Conservation (phyloP, 75 land plant genomes). For the Cupressus sempervirens region DNA sequence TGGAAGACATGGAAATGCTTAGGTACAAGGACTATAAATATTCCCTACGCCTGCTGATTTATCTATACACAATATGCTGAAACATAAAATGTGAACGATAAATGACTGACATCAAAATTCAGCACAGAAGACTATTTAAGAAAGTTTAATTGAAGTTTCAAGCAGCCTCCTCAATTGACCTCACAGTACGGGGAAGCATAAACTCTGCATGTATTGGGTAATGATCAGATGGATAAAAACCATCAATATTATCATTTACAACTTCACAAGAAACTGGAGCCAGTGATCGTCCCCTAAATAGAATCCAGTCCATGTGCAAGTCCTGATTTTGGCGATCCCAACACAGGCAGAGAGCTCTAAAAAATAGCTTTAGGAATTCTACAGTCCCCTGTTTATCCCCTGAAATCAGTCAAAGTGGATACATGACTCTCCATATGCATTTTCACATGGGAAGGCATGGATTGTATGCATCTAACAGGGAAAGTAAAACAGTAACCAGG, state of each 20-base stretch:
- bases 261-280: constrained; percentile 73
- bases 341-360: constrained; percentile 83
- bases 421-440: not conserved
- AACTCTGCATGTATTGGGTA: constrained; percentile 82
- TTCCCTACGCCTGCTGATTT: not conserved
- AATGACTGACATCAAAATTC: not conserved
- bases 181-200: constrained; percentile 72
- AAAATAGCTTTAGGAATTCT: constrained; percentile 69
- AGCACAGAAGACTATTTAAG: not conserved
- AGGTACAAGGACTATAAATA: not conserved
- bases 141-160: not conserved
- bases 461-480: not conserved
- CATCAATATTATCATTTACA: constrained; percentile 73
- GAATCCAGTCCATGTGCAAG: constrained; percentile 84
- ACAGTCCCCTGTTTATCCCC: constrained; percentile 74
- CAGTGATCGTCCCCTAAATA: constrained; percentile 71
- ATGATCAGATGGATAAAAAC: constrained; percentile 81
- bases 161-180: constrained; percentile 40
- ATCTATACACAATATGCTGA: not conserved
- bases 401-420: constrained; percentile 14
- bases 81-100: not conserved
- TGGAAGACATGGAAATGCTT: not conserved
- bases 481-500: not conserved
- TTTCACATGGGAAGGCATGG: not conserved
- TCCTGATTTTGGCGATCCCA: constrained; percentile 95